Conservation (phyloP, 371 early-diverging fungal genomes). For the Gilbertella persicaria region DNA sequence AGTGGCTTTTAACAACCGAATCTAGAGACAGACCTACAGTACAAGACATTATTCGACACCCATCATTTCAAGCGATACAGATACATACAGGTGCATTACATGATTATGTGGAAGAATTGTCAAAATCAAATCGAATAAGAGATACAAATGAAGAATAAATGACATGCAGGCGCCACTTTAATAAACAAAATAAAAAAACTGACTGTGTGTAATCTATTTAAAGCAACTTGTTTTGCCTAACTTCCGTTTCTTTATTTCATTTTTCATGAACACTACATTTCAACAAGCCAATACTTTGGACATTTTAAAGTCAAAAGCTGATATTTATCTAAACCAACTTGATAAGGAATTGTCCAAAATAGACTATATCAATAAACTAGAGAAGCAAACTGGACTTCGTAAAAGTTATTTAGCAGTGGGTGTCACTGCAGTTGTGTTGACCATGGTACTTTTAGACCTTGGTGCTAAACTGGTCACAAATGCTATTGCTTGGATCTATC, state of each 20-base stretch:
- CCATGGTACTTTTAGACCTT: constrained; percentile 89
- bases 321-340: constrained; percentile 42
- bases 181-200: too few relatives aligned
- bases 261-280: not conserved
- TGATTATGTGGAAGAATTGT: constrained; percentile 7
- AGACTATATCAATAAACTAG: constrained; percentile 62
- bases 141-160: too few relatives aligned
- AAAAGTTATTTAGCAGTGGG: constrained; percentile 82
- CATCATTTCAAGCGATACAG: constrained; percentile 4
- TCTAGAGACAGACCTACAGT: constrained; percentile 58
- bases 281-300: constrained; percentile 3
- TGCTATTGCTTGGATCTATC: constrained; percentile 87
- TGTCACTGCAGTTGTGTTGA: constrained; percentile 50
- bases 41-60: constrained; percentile 17
- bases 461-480: constrained; percentile 82
- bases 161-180: too few relatives aligned
- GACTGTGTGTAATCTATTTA: not conserved
- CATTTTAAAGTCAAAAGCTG: not conserved
- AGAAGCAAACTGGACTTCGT: constrained; percentile 75
- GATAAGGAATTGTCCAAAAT: constrained; percentile 78
- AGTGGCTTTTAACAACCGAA: constrained; percentile 64
- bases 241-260: not conserved
- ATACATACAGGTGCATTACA: constrained; percentile 1
- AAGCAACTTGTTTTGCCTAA: not conserved
- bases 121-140: not conserved